These are phyloP conservation scores for Malus hybrid DNA, from an alignment of 331 rosid species.

Conservation along the genomic window DNA sequence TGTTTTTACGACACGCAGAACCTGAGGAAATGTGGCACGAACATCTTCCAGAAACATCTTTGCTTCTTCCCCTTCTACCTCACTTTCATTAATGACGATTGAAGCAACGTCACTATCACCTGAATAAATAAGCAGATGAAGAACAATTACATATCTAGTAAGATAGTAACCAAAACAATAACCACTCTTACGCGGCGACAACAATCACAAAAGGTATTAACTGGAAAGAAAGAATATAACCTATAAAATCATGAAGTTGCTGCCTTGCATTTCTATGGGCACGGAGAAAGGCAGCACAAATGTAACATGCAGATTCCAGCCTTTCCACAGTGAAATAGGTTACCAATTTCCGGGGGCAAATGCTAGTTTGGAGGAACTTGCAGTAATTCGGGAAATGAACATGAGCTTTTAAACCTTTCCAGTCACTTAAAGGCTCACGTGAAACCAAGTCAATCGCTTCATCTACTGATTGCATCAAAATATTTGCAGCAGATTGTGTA, in stretches of 20 bases:
- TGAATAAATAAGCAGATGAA: slow-evolving; percentile 15
- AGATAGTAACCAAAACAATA: background rate
- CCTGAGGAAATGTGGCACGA: slow-evolving; percentile 21
- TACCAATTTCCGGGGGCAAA: slow-evolving; percentile 58
- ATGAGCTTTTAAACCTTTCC: slow-evolving; percentile 71
- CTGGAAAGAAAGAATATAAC: slow-evolving; percentile 27
- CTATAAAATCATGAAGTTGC: slow-evolving; percentile 79
- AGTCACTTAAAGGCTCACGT: slow-evolving; percentile 66
- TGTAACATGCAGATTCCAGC: slow-evolving; percentile 79
- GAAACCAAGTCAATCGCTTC: slow-evolving; percentile 85
- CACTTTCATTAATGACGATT: slow-evolving; percentile 65
- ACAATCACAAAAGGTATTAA: background rate
- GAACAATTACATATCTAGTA: background rate
- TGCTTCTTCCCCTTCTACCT: slow-evolving; percentile 83
- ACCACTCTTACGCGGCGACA: background rate
- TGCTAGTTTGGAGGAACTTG: slow-evolving; percentile 62
- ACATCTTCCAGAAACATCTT: slow-evolving; percentile 68
- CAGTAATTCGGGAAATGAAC: slow-evolving; percentile 76
- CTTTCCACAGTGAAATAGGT: slow-evolving; percentile 79
- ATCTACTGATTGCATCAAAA: slow-evolving; percentile 86
- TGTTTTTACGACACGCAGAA: slow-evolving; percentile 79
- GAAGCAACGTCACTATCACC: slow-evolving; percentile 78
- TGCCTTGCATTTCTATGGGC: slow-evolving; percentile 79
- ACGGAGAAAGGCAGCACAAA: slow-evolving; percentile 93
- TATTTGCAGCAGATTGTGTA: slow-evolving; percentile 61